Base-by-base conservation (phyloP, 1,139 yeast species). In the Yamadazyma kanchanaburiensis region DNA sequence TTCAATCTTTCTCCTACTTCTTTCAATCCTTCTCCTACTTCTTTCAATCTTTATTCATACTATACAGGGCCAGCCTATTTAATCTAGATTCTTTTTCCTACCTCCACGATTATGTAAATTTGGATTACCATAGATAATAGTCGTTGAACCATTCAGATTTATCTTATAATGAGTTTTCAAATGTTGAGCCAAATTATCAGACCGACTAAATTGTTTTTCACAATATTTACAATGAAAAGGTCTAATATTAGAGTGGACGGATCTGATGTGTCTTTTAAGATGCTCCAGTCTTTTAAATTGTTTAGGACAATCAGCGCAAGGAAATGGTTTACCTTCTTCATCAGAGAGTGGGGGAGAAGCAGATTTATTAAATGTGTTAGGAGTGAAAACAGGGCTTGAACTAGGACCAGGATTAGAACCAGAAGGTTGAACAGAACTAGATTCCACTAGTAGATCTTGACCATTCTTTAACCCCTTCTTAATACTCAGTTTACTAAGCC, bases 211-310 rank as follows among this genome's bases (percentile, higher is more conserved):
- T 48, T 65, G 66, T 57, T 69, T 69, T 21, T 68, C 74, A 46
- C 76, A 70, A 42, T 59, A 63, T 36, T 63, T 63, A 49, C 76
- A 70, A 37, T 64, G 71, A 51, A 64, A 69, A 2, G 76, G 75
- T 17, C 74, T 51, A 31, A 65, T 64, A 40, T 65, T 66, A 11
- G 70, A 63, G 45, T 69, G 76, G 17, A 70, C 76, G 4, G 72
- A 64, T 34, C 76, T 46, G 25, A 64, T 58, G 40, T 70, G 75
- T 34, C 75, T 51, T 46, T 69, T 69, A 41, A 70, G 53, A 48
- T 70, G 76, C 44, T 70, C 76, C 21, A 67, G 62, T 30, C 76
- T 49, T 45, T 69, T 67, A 48, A 69, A 69, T 38, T 63, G 68
- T 44, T 69, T 70, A 24, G 53, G 58, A 45, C 76, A 70, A 31